A percentile compares a stretch with the other conserved stretches of the same genome.
These are phyloP conservation scores for Typha latifolia DNA, from an alignment of 176 grass and related monocot species.

Conservation along the genomic window DNA sequence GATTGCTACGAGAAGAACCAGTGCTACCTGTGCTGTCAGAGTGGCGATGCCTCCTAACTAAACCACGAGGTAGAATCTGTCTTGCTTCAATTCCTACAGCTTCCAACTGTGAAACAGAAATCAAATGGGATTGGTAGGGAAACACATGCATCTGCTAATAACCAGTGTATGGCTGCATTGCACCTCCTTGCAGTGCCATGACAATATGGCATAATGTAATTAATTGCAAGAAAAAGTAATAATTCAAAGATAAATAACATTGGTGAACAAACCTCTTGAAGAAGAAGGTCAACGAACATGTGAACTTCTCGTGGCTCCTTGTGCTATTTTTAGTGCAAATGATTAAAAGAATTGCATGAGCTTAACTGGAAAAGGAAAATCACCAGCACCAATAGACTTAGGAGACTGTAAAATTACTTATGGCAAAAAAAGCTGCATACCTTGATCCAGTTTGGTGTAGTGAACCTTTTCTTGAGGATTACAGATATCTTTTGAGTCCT, in stretches of 20 bases:
- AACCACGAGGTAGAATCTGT: slow-evolving; percentile 79
- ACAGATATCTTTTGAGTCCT: slow-evolving; percentile 92
- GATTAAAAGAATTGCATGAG: slow-evolving; percentile 24
- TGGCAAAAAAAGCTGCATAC: slow-evolving; percentile 29
- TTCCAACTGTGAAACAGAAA: slow-evolving; percentile 57
- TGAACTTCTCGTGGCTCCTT: slow-evolving; percentile 98
- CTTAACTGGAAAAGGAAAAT: slow-evolving; percentile 14
- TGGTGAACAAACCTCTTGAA: slow-evolving; percentile 63
- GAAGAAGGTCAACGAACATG: slow-evolving; percentile 98
- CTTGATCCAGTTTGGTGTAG: slow-evolving; percentile 93
- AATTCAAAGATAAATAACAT: too few species aligned
- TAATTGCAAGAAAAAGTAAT: not conserved
- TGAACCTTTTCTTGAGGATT: slow-evolving; percentile 90
- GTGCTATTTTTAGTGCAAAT: slow-evolving; percentile 55
- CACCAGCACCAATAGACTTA: slow-evolving; percentile 1
- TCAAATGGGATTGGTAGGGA: not conserved
- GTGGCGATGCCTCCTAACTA: slow-evolving; percentile 66
- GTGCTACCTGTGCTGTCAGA: slow-evolving; percentile 93
- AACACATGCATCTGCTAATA: not conserved
- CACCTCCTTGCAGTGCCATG: too few species aligned
- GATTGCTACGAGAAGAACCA: slow-evolving; percentile 89
- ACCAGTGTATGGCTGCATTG: too few species aligned
- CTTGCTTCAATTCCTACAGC: slow-evolving; percentile 66
- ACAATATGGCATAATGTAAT: too few species aligned
- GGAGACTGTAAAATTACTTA: slow-evolving; percentile 13